Evolutionary conservation across 495 filamentous ascomycete species (phyloP).

Genomic region (Halenospora varia): DNA sequence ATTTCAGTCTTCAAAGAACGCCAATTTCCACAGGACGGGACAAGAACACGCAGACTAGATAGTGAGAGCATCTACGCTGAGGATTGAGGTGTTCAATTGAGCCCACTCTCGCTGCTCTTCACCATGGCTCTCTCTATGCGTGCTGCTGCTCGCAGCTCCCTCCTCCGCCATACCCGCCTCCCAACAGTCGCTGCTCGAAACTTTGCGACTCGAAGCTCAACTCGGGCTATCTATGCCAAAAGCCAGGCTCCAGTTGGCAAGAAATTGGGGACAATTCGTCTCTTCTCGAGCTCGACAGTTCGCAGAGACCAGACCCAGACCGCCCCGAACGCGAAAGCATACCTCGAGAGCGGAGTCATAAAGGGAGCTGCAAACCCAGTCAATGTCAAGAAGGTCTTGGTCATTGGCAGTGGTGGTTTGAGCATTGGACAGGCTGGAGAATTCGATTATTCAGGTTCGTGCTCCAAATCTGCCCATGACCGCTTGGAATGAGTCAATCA

Average conservation of each 20-base stretch:
- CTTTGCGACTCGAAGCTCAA: constrained; percentile 21
- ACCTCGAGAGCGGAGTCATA: constrained; percentile 80
- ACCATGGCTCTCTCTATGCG: constrained; percentile 23
- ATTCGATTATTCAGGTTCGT: constrained; percentile 94
- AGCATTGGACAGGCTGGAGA: constrained; percentile 98
- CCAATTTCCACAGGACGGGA: neutral
- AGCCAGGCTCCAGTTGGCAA: constrained; percentile 11
- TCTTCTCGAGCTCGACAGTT: constrained; percentile 22
- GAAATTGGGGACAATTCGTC: constrained; percentile 14
- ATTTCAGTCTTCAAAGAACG: neutral
- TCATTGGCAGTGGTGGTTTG: constrained; percentile 92
- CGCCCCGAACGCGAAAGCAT: constrained; percentile 81
- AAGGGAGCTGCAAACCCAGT: constrained; percentile 55
- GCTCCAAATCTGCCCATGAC: constrained; percentile 8
- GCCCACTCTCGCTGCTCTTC: neutral
- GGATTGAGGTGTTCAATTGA: constrained; percentile 11
- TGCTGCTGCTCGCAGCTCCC: constrained; percentile 9
- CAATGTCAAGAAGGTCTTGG: constrained; percentile 96
- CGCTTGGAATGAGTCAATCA: constrained; percentile 21
- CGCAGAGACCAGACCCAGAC: constrained; percentile 41
- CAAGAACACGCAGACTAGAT: neutral
- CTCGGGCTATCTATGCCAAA: constrained; percentile 17
- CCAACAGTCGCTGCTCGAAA: constrained; percentile 12
- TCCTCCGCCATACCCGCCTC: constrained; percentile 21
- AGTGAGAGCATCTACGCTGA: constrained; percentile 7